Evolutionary conservation across 2,329 filamentous ascomycete species (phyloP).

Genomic region (Macroventuria anomochaeta): DNA sequence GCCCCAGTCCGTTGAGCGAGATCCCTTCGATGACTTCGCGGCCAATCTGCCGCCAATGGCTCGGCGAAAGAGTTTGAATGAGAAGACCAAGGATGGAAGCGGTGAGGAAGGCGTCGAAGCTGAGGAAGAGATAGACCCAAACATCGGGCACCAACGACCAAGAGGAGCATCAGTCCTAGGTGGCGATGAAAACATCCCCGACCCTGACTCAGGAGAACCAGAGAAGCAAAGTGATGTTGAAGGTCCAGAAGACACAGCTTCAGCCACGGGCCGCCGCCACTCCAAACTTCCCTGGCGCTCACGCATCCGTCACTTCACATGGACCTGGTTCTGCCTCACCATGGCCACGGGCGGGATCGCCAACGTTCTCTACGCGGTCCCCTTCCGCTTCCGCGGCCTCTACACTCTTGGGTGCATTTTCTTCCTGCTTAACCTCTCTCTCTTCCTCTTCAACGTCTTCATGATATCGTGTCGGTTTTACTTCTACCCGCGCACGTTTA

Average conservation of each 20-base stretch:
- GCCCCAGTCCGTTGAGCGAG: constrained; percentile 12
- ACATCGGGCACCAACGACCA: neutral
- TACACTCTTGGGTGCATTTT: constrained; percentile 57
- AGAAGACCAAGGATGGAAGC: neutral
- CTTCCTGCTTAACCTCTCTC: constrained; percentile 57
- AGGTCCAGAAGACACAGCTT: neutral
- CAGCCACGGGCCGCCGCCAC: constrained; percentile 1
- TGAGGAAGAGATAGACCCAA: neutral
- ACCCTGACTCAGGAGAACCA: neutral
- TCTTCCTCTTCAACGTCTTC: constrained; percentile 74
- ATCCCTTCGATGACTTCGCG: constrained; percentile 32
- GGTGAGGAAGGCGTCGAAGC: neutral
- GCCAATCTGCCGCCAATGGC: neutral
- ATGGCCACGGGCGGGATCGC: constrained; percentile 68
- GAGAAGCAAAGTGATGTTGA: neutral
- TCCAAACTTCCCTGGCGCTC: constrained; percentile 37
- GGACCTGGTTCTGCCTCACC: constrained; percentile 80
- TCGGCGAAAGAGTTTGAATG: neutral
- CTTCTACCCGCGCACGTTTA: constrained; percentile 72
- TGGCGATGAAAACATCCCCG: neutral
- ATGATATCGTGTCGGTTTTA: constrained; percentile 73
- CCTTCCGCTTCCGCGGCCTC: constrained; percentile 53
- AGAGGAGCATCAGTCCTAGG: neutral
- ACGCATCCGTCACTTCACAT: constrained; percentile 69
- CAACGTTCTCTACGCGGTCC: constrained; percentile 62